phyloP scores from a whole-genome alignment of 257 asterid genomes.

The Catharanthus roseus region DNA sequence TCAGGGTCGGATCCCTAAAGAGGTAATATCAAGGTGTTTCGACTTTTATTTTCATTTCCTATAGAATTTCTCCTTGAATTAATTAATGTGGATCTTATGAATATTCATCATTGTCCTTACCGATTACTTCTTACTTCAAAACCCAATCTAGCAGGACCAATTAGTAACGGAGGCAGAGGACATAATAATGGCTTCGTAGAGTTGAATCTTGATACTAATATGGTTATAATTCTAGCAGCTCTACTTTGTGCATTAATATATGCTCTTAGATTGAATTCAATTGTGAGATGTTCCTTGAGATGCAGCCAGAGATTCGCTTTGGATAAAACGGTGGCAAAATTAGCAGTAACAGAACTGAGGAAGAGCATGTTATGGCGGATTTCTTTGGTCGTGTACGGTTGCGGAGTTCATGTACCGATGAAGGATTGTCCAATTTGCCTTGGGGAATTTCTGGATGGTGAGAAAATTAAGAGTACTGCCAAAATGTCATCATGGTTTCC shows the following conservation, averaged over 20 bases:
- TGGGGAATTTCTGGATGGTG: conserved; percentile 65
- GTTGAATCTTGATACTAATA: conserved; percentile 56
- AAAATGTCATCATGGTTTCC: conserved; percentile 61
- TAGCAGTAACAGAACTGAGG: conserved; percentile 47
- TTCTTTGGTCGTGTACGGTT: conserved; percentile 52
- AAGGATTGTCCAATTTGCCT: conserved; percentile 77
- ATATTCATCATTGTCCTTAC: conserved; percentile 29
- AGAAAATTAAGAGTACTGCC: conserved; percentile 68
- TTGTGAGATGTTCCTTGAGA: conserved; percentile 49
- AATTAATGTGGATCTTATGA: conserved; percentile 25
- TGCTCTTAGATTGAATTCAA: conserved; percentile 63
- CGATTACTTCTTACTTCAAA: conserved; percentile 37
- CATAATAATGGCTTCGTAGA: conserved; percentile 16
- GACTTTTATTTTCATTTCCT: background rate
- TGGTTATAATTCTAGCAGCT: conserved; percentile 74
- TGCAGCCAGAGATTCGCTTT: conserved; percentile 36
- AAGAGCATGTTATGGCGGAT: conserved; percentile 43
- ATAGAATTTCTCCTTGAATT: background rate
- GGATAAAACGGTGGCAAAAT: conserved; percentile 23
- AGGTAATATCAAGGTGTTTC: conserved; percentile 2
- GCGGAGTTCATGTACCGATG: conserved; percentile 28
- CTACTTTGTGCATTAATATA: conserved; percentile 60
- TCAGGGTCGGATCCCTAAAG: no score
- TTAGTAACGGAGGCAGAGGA: conserved; percentile 21
- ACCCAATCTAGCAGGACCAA: conserved; percentile 12